Base-by-base conservation (phyloP, 768 basidiomycete species). In the Holtermanniella nyarrowii region DNA sequence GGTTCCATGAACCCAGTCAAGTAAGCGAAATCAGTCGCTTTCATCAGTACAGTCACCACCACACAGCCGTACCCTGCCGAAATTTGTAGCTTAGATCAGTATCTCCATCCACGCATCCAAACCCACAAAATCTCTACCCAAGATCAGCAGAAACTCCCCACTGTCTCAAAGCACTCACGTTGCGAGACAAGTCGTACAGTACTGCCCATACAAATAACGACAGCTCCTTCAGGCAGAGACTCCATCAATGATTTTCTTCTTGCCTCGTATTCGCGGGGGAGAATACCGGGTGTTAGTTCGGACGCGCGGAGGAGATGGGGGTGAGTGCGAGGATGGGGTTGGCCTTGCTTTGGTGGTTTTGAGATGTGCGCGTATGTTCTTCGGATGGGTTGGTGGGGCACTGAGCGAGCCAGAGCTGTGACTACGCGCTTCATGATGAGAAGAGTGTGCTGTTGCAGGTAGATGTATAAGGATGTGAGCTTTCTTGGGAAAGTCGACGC, bases 1-100 rank as follows among this genome's bases (percentile, higher is more conserved):
- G 90, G 87, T 66, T 97, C 93, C 52, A 88, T 81, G 62, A 95
- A 95, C 11, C 95, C 95, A 0, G 95, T 95, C 13, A 99, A 76
- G 70, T 99, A 97, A 85, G 58, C 62, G 46, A 72, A 71, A 53
- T 73, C 69, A 46, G 72, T 73, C 11, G 70, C 70, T 72, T 46
- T n/a, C 16, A 26, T 13, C 4, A 51, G 40, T 4, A 21, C 12
- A 2, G 46, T 1, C 3, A 57, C 2, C 24, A 25, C 13, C 16
- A 37, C 44, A 20, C n/a, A 54, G 16, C 48, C 57, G 22, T 48
- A 69, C 67, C 81, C 72, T 93, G 93, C 21, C 93, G 81, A 66
- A 87, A 95, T 69, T 90, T 90, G 77, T 96, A 95, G 71, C 91
- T 97, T 66, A 26, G 46, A 5, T 18, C 14, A 43, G 31, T 31